Evolutionary conservation across 768 basidiomycete species (phyloP).

Genomic region (Tephrocybe sp.): DNA sequence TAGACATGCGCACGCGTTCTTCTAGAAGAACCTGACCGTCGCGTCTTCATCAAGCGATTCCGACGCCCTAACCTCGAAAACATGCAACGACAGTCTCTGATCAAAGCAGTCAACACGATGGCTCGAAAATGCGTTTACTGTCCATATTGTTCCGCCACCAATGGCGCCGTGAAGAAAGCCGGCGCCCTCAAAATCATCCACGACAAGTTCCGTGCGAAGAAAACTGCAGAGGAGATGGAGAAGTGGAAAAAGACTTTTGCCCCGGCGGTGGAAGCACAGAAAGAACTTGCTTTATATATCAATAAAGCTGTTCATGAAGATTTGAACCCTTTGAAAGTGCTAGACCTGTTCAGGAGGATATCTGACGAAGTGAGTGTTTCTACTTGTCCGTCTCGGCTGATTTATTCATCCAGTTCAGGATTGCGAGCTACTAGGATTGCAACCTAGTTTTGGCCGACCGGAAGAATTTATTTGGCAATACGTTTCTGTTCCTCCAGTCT

Average conservation of each 20-base stretch:
- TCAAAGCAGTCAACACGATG: conserved; percentile 80
- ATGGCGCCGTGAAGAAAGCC: conserved; percentile 95
- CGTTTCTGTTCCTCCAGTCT: conserved; percentile 95
- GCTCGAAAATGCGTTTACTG: conserved; percentile 92
- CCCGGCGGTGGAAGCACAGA: conserved; percentile 80
- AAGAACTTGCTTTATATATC: conserved; percentile 80
- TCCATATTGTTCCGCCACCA: conserved; percentile 88
- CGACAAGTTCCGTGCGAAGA: conserved; percentile 95
- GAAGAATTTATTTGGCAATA: conserved; percentile 99
- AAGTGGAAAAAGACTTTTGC: conserved; percentile 82
- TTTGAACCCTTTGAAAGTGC: conserved; percentile 88
- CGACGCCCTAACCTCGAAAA: conserved; percentile 90
- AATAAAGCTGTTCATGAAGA: conserved; percentile 90
- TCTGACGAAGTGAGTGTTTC: conserved; percentile 71
- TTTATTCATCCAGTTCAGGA: conserved; percentile 50
- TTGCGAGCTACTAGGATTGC: conserved; percentile 89
- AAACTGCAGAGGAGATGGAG: conserved; percentile 85
- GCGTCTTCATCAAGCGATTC: conserved; percentile 84
- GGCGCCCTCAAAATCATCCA: conserved; percentile 95
- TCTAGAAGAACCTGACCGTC: conserved; percentile 82
- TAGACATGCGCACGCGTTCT: conserved; percentile 92
- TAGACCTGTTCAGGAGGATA: conserved; percentile 89
- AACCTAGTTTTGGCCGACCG: conserved; percentile 85
- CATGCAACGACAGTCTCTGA: conserved; percentile 77
- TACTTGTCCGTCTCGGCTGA: background rate